phyloP scores from a whole-genome alignment of 495 filamentous ascomycete species.

The Hyaloscypha bicolor region DNA sequence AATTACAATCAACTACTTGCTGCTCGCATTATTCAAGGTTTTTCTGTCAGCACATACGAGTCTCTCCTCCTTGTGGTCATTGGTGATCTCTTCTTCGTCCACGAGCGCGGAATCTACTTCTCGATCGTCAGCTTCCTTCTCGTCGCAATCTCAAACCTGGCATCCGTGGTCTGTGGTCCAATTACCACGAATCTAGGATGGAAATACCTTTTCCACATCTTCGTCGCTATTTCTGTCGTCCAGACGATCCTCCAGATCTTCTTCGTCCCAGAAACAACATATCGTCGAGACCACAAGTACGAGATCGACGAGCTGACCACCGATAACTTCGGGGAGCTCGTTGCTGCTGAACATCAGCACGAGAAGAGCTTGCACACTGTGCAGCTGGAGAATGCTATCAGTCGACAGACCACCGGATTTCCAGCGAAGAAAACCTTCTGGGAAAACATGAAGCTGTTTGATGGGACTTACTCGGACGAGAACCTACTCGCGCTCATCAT shows the following conservation, averaged over 20 bases:
- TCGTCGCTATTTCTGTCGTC: conserved; percentile 34
- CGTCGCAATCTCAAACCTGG: conserved; percentile 31
- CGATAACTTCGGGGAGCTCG: conserved; percentile 22
- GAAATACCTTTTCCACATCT: conserved; percentile 40
- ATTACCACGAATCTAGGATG: conserved; percentile 37
- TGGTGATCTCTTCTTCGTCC: conserved; percentile 55
- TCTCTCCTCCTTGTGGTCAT: conserved; percentile 48
- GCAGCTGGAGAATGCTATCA: conserved; percentile 7
- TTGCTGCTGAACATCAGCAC: conserved; percentile 9
- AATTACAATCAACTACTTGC: conserved; percentile 43
- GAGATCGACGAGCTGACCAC: conserved; percentile 37
- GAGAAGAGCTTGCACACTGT: neutral
- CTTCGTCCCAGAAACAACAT: conserved; percentile 39
- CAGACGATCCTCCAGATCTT: conserved; percentile 35
- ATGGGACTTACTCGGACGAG: conserved; percentile 48
- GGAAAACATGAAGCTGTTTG: conserved; percentile 55
- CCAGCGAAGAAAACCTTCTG: conserved; percentile 46
- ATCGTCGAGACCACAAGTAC: conserved; percentile 32
- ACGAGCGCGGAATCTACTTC: conserved; percentile 66
- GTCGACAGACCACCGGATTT: neutral
- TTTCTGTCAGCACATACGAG: conserved; percentile 54
- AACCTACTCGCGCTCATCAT: conserved; percentile 40
- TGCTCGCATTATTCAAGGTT: conserved; percentile 42
- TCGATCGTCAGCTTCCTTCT: conserved; percentile 36
- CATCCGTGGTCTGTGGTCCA: conserved; percentile 37